Evolutionary conservation across 306 rosid genomes (phyloP).

Genomic region (Mimosa pudica): DNA sequence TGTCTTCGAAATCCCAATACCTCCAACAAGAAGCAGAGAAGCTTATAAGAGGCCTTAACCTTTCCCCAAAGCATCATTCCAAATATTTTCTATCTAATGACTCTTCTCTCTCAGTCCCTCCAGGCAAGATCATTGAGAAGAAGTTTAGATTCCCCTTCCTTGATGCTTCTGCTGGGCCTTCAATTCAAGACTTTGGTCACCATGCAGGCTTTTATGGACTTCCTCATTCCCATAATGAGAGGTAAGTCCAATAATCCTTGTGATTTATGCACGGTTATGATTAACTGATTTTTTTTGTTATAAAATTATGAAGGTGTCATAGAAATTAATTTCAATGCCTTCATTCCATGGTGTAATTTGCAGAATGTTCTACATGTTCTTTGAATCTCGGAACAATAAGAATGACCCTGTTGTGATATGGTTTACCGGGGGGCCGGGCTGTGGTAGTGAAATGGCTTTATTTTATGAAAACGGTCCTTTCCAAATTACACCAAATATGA

Average conservation of each 20-base stretch:
- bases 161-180: slow-evolving; percentile 41
- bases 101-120: slow-evolving; percentile 37
- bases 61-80: slow-evolving; percentile 67
- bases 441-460: slow-evolving; percentile 90
- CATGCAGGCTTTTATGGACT: slow-evolving; percentile 87
- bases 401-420: background rate
- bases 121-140: slow-evolving; percentile 62
- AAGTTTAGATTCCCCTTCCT: slow-evolving; percentile 58
- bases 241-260: slow-evolving; percentile 44
- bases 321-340: background rate
- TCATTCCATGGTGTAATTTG: background rate
- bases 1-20: background rate
- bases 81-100: slow-evolving; percentile 39
- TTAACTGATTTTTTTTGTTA: background rate
- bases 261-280: background rate
- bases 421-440: slow-evolving; percentile 93
- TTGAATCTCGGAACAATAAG: background rate
- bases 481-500: slow-evolving; percentile 58
- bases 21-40: slow-evolving; percentile 56
- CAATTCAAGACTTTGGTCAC: slow-evolving; percentile 75
- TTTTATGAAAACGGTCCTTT: slow-evolving; percentile 96
- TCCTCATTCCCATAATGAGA: slow-evolving; percentile 76
- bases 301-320: background rate
- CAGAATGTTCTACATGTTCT: slow-evolving; percentile 4
- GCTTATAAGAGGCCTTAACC: slow-evolving; percentile 65